Conservation (phyloP, 2,329 filamentous ascomycete genomes). For the Aspergillus spinulosporus region DNA sequence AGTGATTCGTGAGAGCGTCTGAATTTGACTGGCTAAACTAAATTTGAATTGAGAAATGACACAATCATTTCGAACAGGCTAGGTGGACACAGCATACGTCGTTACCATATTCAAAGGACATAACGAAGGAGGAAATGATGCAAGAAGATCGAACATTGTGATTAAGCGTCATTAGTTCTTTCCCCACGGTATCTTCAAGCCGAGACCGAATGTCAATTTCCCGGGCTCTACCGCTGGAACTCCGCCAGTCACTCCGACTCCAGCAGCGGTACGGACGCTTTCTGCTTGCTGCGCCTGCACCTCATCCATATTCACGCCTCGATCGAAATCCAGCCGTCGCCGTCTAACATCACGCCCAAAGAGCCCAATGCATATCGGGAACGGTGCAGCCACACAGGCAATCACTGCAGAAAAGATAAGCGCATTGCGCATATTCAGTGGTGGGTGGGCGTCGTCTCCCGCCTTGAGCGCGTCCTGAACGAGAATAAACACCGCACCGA, state of each 20-base stretch:
- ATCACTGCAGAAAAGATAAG: conserved; percentile 79
- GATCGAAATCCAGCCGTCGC: conserved; percentile 44
- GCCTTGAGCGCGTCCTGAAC: conserved; percentile 71
- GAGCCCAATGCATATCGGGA: conserved; percentile 68
- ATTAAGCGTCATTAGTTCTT: not conserved
- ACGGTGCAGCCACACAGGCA: conserved; percentile 62
- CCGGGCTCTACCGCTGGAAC: not conserved
- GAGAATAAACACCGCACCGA: conserved; percentile 83
- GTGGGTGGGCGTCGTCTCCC: conserved; percentile 55
- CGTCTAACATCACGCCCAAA: conserved; percentile 59
- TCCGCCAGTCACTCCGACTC: not conserved
- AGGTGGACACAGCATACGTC: not conserved
- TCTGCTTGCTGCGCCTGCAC: not conserved
- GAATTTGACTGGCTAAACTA: too few species aligned
- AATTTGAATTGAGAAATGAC: too few species aligned
- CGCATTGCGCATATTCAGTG: conserved; percentile 70
- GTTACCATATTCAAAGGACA: not conserved
- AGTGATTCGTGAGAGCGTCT: too few species aligned
- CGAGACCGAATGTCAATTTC: conserved; percentile 10
- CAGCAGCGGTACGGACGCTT: not conserved
- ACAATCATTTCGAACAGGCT: not conserved
- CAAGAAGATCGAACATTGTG: not conserved
- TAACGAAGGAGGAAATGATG: not conserved
- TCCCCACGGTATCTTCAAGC: conserved; percentile 10
- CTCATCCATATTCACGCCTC: conserved; percentile 27